Percentiles rank a stretch among this genome's conserved stretches.
These are phyloP conservation scores for Polygonum maritimum DNA, from an alignment of 148 eudicot species.

Conservation along the genomic window DNA sequence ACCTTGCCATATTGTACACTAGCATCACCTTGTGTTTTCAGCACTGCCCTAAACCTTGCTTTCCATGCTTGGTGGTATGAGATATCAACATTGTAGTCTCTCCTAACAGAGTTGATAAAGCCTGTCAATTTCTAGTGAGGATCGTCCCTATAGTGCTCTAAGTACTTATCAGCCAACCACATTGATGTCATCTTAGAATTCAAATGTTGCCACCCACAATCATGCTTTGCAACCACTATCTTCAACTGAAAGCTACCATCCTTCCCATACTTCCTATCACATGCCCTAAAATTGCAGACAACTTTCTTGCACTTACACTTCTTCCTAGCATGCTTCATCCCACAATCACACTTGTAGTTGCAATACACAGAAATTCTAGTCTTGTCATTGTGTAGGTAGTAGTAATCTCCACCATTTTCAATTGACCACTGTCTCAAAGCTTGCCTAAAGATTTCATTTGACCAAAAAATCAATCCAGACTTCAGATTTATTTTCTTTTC, in stretches of 20 bases:
- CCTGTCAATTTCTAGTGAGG: not conserved
- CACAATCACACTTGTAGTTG: no score
- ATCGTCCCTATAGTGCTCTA: not conserved
- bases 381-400: no score
- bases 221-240: not conserved
- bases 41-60: not conserved
- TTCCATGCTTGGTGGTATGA: not conserved
- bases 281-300: not conserved
- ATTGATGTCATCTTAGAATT: not conserved
- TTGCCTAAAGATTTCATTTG: no score
- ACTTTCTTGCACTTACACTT: not conserved
- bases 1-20: not conserved
- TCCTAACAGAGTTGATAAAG: not conserved
- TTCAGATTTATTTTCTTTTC: no score
- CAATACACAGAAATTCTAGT: no score
- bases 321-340: no score
- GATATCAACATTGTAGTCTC: not conserved
- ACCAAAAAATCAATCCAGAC: no score
- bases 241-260: not conserved
- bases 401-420: no score
- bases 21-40: not conserved
- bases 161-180: not conserved
- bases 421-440: no score
- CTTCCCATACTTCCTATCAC: not conserved
- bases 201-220: not conserved